These are phyloP conservation scores for Yamadazyma diospyri DNA, from an alignment of 1,139 yeast species.

Conservation along the genomic window DNA sequence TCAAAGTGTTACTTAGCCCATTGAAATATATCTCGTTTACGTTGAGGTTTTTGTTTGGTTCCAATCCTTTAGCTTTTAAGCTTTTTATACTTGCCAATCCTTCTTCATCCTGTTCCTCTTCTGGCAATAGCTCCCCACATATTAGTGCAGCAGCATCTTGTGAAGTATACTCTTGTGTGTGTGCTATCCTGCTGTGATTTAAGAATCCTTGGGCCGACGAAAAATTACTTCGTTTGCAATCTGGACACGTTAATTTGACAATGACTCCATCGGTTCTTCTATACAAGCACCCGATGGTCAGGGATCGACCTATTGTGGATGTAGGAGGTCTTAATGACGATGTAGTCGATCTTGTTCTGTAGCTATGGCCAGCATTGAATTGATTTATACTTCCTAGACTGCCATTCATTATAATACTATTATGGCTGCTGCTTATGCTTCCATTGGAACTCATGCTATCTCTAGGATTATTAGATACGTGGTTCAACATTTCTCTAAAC, in stretches of 20 bases:
- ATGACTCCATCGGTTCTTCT: constrained; percentile 70
- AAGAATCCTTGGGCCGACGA: constrained; percentile 79
- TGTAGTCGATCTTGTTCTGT: constrained; percentile 49
- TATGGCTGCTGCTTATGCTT: constrained; percentile 1
- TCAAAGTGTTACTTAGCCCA: constrained; percentile 25
- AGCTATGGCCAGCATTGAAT: constrained; percentile 21
- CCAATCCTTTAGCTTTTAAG: constrained; percentile 38
- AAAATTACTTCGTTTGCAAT: constrained; percentile 66
- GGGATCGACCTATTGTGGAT: constrained; percentile 11
- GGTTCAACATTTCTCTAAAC: constrained; percentile 6
- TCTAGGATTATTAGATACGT: constrained; percentile 1
- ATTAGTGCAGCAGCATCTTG: constrained; percentile 73
- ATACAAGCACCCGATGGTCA: constrained; percentile 56
- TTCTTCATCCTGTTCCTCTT: constrained; percentile 56
- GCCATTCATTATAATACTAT: background rate
- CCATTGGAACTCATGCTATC: constrained; percentile 5
- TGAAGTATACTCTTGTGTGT: constrained; percentile 64
- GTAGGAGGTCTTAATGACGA: constrained; percentile 42
- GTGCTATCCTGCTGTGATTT: constrained; percentile 74
- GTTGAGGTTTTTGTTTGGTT: constrained; percentile 39
- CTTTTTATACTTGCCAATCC: constrained; percentile 46
- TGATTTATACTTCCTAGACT: background rate
- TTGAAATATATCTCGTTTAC: constrained; percentile 39
- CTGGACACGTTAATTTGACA: constrained; percentile 65
- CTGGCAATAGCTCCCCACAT: constrained; percentile 61